Base-by-base conservation (phyloP, 257 asterid species). In the Catharanthus roseus region DNA sequence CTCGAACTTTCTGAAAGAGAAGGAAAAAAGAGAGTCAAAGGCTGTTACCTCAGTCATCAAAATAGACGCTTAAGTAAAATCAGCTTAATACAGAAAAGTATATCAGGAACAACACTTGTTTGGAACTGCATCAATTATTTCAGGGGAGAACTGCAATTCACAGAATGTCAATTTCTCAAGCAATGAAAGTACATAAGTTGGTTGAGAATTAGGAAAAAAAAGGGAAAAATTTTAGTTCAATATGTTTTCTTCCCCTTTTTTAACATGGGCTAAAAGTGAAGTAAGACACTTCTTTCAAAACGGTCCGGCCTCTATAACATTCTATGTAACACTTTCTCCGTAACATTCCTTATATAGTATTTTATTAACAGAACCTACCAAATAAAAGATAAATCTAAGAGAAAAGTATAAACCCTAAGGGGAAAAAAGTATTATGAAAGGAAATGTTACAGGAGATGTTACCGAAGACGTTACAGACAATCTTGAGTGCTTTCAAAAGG, bases 1-100 rank as follows among this genome's bases (percentile, higher is more conserved):
- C 64, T 77, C 74, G 71, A 92, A 88, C 71, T 82, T 77, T 75
- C 98, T 90, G 89, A 75, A 68, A 1, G 1, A 50, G 65, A 72
- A 61, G 49, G 55, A 67, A 78, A 67, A 65, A 58, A 72, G 60
- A 6, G 42, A 41, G 65, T 13, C 71, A 65, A 70, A 78, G 66
- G 39, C 29, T 77, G 26, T 50, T 75, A 65, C 42, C 58, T 26
- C 70, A 24, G 69, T 70, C 23, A 29, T 34, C 49, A 44, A 41
- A 38, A 42, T 0, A 38, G 38, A 18, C 19, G 15, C 65, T 21
- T 62, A 67, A 69, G 24, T 10, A 4, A 65, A 41, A 53, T 13
- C 39, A 68, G 62, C 15, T 34, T 44, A 41, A 53, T 53, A 18
- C 58, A 36, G 51, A 55, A 63, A 65, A 5, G 58, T 31, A 70